Conservation (phyloP, 306 rosid species). For the Vigna trinervia region DNA sequence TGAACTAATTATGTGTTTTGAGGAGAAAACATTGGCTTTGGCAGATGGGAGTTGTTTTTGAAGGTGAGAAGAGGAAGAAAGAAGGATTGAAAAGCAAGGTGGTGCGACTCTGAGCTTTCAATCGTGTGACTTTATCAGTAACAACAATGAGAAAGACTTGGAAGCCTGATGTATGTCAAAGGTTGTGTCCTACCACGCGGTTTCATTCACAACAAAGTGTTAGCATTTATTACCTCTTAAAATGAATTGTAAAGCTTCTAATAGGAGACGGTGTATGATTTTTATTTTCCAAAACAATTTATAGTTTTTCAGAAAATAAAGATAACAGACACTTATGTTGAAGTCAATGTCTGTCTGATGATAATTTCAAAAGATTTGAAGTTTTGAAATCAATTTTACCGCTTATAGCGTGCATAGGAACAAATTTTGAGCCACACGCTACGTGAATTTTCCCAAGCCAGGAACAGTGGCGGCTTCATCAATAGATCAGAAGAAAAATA, state of each 20-base stretch:
- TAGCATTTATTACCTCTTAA: not conserved
- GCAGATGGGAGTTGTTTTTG: slow-evolving; percentile 41
- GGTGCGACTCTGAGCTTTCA: not conserved
- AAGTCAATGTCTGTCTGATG: not conserved
- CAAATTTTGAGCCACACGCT: no score
- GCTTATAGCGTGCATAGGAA: no score
- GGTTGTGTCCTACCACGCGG: slow-evolving; percentile 68
- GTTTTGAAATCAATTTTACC: no score
- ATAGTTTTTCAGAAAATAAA: not conserved
- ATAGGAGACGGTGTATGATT: not conserved
- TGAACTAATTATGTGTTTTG: not conserved
- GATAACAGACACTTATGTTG: not conserved
- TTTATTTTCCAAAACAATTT: not conserved
- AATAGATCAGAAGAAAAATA: no score
- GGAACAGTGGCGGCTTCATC: no score
- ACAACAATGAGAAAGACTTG: slow-evolving; percentile 46
- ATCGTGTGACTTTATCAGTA: slow-evolving; percentile 43
- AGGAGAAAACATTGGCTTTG: not conserved
- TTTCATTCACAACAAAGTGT: slow-evolving; percentile 45
- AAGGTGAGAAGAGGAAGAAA: slow-evolving; percentile 15
- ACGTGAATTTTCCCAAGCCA: no score
- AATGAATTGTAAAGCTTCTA: slow-evolving; percentile 1
- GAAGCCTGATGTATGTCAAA: slow-evolving; percentile 40
- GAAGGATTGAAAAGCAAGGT: slow-evolving; percentile 6
- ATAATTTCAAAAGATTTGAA: not conserved